Evolutionary conservation across 2,329 filamentous ascomycete species (phyloP).

Genomic region (Erysiphe pulchra): DNA sequence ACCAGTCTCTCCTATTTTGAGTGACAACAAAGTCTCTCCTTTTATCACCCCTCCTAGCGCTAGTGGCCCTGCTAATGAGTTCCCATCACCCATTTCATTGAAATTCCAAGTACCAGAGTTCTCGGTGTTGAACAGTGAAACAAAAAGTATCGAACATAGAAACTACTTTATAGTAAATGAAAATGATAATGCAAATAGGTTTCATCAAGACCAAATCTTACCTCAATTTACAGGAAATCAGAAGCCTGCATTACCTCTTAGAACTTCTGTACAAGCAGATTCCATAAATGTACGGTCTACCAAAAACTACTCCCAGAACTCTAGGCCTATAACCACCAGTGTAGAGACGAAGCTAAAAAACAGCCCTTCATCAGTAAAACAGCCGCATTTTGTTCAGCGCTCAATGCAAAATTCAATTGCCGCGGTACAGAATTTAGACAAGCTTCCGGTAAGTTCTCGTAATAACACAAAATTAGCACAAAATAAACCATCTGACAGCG

Average conservation of each 20-base stretch:
- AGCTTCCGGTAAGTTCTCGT: no score
- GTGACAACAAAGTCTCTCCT: slow-evolving; percentile 30
- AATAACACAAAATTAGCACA: no score
- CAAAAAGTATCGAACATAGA: slow-evolving; percentile 15
- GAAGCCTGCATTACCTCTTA: slow-evolving; percentile 23
- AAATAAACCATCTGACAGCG: no score
- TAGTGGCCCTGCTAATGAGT: slow-evolving; percentile 27
- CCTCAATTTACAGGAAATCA: slow-evolving; percentile 19
- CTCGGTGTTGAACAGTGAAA: slow-evolving; percentile 7
- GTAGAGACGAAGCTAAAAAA: no score
- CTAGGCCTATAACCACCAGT: no score
- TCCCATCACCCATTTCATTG: slow-evolving; percentile 21
- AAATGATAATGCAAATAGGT: slow-evolving; percentile 18
- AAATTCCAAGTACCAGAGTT: slow-evolving; percentile 22
- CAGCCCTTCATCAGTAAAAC: no score
- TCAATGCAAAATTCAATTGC: no score
- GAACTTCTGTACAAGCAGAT: slow-evolving; percentile 14
- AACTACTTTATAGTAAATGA: slow-evolving; percentile 22
- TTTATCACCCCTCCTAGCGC: slow-evolving; percentile 66
- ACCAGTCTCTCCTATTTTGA: slow-evolving; percentile 3
- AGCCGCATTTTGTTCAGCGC: no score
- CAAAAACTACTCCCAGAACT: no score
- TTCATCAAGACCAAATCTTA: slow-evolving; percentile 15
- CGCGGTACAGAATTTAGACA: no score
- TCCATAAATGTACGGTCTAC: no score